Evolutionary conservation across 495 filamentous ascomycete species (phyloP).

Genomic region (Barbatosphaeria neglecta): DNA sequence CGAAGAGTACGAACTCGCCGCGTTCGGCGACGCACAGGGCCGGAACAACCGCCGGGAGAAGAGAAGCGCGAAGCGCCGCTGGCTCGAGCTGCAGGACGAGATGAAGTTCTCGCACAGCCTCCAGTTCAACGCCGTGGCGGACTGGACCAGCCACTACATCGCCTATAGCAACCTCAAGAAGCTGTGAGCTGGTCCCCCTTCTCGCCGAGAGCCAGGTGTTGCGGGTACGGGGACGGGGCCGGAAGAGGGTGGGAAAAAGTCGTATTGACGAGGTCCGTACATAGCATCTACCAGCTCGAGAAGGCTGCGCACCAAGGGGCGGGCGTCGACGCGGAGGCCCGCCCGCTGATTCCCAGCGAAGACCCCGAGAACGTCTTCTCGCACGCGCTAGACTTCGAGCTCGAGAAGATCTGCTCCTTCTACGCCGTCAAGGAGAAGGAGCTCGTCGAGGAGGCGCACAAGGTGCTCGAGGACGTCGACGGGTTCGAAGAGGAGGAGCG

Average conservation of each 20-base stretch:
- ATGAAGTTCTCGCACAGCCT: conserved; percentile 99
- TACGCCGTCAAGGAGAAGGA: conserved; percentile 79
- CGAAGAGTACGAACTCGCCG: conserved; percentile 1
- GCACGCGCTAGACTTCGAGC: conserved; percentile 71
- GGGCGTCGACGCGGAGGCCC: conserved; percentile 61
- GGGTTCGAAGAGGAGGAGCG: conserved; percentile 48
- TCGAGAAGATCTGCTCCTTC: conserved; percentile 89
- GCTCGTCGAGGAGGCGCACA: conserved; percentile 68
- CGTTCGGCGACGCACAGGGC: conserved; percentile 2
- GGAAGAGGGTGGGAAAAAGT: no score
- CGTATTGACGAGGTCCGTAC: no score
- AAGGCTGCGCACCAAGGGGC: conserved; percentile 52
- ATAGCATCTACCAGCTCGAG: conserved; percentile 93
- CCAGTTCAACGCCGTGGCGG: conserved; percentile 98
- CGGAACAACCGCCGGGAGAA: conserved; percentile 17
- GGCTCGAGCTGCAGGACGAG: conserved; percentile 57
- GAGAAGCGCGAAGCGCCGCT: conserved; percentile 37
- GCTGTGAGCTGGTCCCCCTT: conserved; percentile 47
- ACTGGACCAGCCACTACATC: conserved; percentile 97
- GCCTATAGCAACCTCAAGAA: conserved; percentile 98
- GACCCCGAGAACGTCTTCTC: conserved; percentile 71
- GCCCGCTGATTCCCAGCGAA: conserved; percentile 60
- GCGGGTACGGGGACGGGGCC: not conserved
- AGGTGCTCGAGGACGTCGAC: conserved; percentile 63
- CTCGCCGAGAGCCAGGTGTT: not conserved